Base-by-base conservation (phyloP, 164 flowering plant genomes). In the Magnolia changhungtana region DNA sequence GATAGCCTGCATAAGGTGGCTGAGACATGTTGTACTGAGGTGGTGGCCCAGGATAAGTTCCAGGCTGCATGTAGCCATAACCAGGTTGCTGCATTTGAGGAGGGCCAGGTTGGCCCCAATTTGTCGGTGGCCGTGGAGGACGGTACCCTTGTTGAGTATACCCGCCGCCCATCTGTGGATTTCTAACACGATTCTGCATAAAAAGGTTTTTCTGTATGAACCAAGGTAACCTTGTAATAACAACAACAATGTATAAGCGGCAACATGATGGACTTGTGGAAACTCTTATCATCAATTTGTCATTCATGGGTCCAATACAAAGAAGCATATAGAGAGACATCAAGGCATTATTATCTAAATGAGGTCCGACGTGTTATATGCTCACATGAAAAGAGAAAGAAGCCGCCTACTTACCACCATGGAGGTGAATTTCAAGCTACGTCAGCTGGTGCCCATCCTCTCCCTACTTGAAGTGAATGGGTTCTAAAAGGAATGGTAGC, bases 401-500 rank as follows among this genome's bases (percentile, higher is more conserved):
- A 83, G 84, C 82, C 84, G 82, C 95, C 89, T 73, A 90, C 98
- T 92, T 90, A 95, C 98, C 98, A 90, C 86, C 83, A 84, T 76
- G 83, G 61, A 81, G 84, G 75, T 83, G 86, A 80, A 81, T 79
- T 88, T 86, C 75, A 93, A 65, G 81, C 82, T 85, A 91, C 94
- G 90, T 95, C 97, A 81, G 95, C 97, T 86, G 89, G 85, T 82
- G 61, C 91, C 85, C 90, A 90, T 88, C 96, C 87, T 85, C 92
- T 84, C 87, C 93, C 92, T 86, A 91, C 82, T 88, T 75, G 87
- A 90, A 86, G 87, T 84, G 87, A 86, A 89, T 84, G 88, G 90
- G 92, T 84, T 85, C 93, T 58, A 75, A 75, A 87, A 84, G 85
- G 81, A 74, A 76, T 61, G 81, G 61, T 55, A 16, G 61, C 83